Evolutionary conservation across 2,329 filamentous ascomycete genomes (phyloP), one percentile per base, ranked within the genome.

Genomic region (Diaporthe nobilis): DNA sequence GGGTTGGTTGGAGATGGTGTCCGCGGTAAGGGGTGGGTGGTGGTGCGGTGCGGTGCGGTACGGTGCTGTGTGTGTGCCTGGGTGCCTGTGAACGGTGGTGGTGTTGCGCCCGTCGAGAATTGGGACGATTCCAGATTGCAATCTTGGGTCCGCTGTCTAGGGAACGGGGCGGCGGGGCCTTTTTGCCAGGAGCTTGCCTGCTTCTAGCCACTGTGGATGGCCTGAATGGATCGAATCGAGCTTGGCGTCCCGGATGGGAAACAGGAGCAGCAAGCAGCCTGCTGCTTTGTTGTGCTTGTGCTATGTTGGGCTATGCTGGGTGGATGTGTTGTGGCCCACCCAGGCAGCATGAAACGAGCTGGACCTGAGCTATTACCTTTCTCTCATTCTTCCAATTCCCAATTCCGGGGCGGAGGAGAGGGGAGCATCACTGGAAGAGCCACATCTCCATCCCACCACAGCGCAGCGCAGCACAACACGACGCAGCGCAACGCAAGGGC

Each of bases 181-280:
- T 25, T 20, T 25, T 53, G 44, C 60, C 44, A 68, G 63, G 63
- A 68, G 63, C 63, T 68, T 61, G 57, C 57, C 57, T 72, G 71
- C 47, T 25, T 49, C 22, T 51, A 39, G 55, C 70, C 25, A 15
- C n/a, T 37, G 70, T 58, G 70, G 55, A 37, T 34, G 57, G 70
- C 55, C 42, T 31, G 42, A 72, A 72, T 72, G 71, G 71, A 72
- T 42, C 31, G 55, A 55, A 25, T 44, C 44, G 71, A 73, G 51
- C 71, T 73, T 73, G 71, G 71, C 71, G 51, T 60, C 60, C 71
- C 47, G 58, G 71, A 65, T 25, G 47, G 71, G 71, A 55, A 73
- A 63, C 65, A 68, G 47, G 65, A 53, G 47, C 34, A 53, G 47
- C 47, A 47, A 6, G 13, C 39, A 25, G 60, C 60, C 63, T 67